These are phyloP conservation scores for Ploettnerulaceae sp. DNA, from an alignment of 2,329 filamentous ascomycete genomes.

Conservation along the genomic window DNA sequence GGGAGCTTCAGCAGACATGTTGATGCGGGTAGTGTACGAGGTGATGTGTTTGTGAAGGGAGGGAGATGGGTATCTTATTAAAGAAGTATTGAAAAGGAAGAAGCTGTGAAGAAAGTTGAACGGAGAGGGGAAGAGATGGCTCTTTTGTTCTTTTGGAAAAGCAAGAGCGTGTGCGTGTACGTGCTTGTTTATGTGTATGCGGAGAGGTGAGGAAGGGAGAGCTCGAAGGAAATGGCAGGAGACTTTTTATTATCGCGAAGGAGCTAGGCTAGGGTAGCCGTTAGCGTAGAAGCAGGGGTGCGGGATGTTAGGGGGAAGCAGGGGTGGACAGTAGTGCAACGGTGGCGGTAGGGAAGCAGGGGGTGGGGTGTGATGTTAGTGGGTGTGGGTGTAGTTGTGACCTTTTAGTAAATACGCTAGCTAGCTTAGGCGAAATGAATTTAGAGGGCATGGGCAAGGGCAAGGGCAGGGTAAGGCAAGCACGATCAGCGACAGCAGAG, in stretches of 20 bases:
- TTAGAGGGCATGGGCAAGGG: no score
- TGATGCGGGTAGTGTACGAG: not conserved
- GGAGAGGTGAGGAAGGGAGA: not conserved
- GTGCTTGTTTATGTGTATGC: not conserved
- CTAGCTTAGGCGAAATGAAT: conserved; percentile 7
- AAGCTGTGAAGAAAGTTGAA: conserved; percentile 3
- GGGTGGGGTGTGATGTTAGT: no score
- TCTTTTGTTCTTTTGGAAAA: not conserved
- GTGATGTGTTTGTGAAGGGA: not conserved
- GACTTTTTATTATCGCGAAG: conserved; percentile 6
- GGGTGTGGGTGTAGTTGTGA: no score
- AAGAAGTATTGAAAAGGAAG: conserved; percentile 3
- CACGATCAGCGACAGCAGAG: no score
- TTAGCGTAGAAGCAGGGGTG: not conserved
- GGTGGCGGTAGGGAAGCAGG: not conserved
- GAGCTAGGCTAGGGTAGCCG: not conserved
- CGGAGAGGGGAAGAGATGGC: conserved; percentile 1
- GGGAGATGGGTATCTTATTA: conserved; percentile 7
- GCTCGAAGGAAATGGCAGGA: conserved; percentile 1
- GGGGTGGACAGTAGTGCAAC: not conserved
- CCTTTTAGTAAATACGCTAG: no score
- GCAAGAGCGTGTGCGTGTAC: not conserved
- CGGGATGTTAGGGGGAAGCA: not conserved
- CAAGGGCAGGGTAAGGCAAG: not conserved
- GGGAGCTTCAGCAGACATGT: conserved; percentile 8